Evolutionary conservation across 2,329 filamentous ascomycete species (phyloP).

Genomic region (Neonectria coccinea): DNA sequence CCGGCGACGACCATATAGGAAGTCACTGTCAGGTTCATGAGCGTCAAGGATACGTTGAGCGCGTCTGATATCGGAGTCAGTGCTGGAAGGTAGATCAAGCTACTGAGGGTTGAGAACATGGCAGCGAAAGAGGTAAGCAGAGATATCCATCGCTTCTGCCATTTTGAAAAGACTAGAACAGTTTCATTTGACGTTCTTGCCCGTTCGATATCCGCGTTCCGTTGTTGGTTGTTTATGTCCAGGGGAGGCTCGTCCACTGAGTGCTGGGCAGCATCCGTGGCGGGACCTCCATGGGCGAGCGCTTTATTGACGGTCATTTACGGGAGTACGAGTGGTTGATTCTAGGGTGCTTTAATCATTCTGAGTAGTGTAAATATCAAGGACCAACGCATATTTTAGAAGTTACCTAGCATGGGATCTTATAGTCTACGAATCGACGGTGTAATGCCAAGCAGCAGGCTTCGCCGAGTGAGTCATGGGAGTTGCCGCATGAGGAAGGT

Average conservation of each 20-base stretch:
- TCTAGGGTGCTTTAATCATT: neutral
- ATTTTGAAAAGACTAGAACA: slow-evolving; percentile 10
- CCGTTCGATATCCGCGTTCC: neutral
- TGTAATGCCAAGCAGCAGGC: too few relatives aligned
- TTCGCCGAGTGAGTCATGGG: too few relatives aligned
- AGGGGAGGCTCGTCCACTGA: neutral
- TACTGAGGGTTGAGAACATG: slow-evolving; percentile 29
- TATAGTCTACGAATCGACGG: too few relatives aligned
- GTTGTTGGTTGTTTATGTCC: neutral
- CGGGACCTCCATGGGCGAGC: neutral
- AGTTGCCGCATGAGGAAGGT: too few relatives aligned
- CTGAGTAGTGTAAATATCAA: neutral
- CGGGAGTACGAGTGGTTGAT: neutral
- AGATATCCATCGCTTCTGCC: slow-evolving; percentile 21
- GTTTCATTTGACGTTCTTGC: neutral
- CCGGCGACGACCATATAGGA: slow-evolving; percentile 28
- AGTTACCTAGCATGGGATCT: too few relatives aligned
- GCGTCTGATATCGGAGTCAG: slow-evolving; percentile 1
- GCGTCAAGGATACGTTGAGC: slow-evolving; percentile 11
- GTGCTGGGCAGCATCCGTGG: neutral
- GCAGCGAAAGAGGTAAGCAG: slow-evolving; percentile 12
- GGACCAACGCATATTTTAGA: neutral
- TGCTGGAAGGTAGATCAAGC: slow-evolving; percentile 28
- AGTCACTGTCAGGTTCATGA: slow-evolving; percentile 30
- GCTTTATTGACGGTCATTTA: neutral